Percentiles rank a stretch among this genome's conserved stretches.
Evolutionary conservation across 805 yeast genomes (phyloP).

Genomic region (Scheffersomyces ergatensis): DNA sequence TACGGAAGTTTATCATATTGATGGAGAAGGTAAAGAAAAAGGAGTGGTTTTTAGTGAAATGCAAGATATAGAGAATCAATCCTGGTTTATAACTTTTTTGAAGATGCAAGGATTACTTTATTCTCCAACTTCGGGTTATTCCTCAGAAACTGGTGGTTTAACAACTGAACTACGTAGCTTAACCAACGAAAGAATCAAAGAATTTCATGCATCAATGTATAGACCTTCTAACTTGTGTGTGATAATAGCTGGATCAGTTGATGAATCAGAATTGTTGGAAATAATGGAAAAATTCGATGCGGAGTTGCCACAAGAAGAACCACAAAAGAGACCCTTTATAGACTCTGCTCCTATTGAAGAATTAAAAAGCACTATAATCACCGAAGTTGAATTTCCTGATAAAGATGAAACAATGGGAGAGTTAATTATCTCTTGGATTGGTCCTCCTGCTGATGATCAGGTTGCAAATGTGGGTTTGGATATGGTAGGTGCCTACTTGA

Average conservation of each 20-base stretch:
- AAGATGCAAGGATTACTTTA: conserved; percentile 59
- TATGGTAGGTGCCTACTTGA: conserved; percentile 67
- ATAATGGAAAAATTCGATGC: conserved; percentile 62
- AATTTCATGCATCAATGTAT: conserved; percentile 71
- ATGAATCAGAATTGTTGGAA: conserved; percentile 65
- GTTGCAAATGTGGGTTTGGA: conserved; percentile 67
- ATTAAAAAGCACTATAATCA: conserved; percentile 35
- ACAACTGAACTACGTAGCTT: conserved; percentile 72
- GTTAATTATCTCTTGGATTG: conserved; percentile 72
- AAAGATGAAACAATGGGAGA: conserved; percentile 84
- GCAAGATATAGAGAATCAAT: conserved; percentile 86
- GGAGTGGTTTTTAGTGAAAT: conserved; percentile 97
- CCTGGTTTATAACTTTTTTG: conserved; percentile 64
- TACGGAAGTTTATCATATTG: conserved; percentile 94
- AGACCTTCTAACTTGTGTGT: conserved; percentile 83
- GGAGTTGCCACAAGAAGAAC: conserved; percentile 39
- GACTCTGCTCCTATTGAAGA: conserved; percentile 56
- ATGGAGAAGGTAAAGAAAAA: conserved; percentile 85
- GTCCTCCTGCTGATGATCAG: conserved; percentile 59
- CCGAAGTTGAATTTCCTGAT: conserved; percentile 79
- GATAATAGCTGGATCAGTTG: conserved; percentile 82
- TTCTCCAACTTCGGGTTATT: conserved; percentile 68
- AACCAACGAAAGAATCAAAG: conserved; percentile 68
- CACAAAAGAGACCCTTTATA: conserved; percentile 70
- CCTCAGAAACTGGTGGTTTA: conserved; percentile 92